Evolutionary conservation across 805 yeast species (phyloP).

Genomic region (Cyberlindnera misumaiensis): DNA sequence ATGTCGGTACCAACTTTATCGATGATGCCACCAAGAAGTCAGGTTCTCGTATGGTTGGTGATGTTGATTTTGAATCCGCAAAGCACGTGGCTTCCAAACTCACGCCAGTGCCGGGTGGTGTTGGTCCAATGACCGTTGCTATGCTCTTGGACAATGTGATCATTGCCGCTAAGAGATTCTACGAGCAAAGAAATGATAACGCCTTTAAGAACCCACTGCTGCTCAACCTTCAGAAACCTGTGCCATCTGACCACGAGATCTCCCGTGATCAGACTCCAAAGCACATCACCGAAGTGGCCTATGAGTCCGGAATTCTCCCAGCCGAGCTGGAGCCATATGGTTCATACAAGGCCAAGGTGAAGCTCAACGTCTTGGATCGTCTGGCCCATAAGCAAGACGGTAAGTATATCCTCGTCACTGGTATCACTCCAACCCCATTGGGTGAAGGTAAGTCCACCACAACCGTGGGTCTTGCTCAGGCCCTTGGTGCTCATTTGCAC

Average conservation of each 20-base stretch:
- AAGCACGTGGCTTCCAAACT: constrained; percentile 55
- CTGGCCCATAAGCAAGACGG: constrained; percentile 61
- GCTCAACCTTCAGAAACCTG: constrained; percentile 52
- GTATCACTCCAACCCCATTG: constrained; percentile 96
- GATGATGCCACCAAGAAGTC: constrained; percentile 68
- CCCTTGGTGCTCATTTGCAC: constrained; percentile 84
- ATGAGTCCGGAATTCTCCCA: constrained; percentile 72
- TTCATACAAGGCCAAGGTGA: constrained; percentile 82
- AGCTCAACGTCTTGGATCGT: constrained; percentile 62
- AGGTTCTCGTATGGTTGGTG: constrained; percentile 88
- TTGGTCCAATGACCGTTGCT: constrained; percentile 98
- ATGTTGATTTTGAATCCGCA: constrained; percentile 77
- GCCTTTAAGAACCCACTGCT: constrained; percentile 50
- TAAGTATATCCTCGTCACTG: constrained; percentile 86
- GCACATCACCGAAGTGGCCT: constrained; percentile 65
- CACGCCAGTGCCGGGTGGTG: constrained; percentile 99
- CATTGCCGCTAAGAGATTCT: constrained; percentile 65
- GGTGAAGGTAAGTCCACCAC: constrained; percentile 99
- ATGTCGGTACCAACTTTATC: constrained; percentile 91
- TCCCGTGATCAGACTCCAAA: constrained; percentile 88
- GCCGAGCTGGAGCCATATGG: constrained; percentile 86
- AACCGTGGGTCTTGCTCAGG: constrained; percentile 94
- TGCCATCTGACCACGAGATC: constrained; percentile 87
- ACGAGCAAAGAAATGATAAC: constrained; percentile 36
- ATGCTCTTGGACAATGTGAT: constrained; percentile 84